phyloP scores from a whole-genome alignment of 2,329 filamentous ascomycete genomes.

The Bisporella sp. region DNA sequence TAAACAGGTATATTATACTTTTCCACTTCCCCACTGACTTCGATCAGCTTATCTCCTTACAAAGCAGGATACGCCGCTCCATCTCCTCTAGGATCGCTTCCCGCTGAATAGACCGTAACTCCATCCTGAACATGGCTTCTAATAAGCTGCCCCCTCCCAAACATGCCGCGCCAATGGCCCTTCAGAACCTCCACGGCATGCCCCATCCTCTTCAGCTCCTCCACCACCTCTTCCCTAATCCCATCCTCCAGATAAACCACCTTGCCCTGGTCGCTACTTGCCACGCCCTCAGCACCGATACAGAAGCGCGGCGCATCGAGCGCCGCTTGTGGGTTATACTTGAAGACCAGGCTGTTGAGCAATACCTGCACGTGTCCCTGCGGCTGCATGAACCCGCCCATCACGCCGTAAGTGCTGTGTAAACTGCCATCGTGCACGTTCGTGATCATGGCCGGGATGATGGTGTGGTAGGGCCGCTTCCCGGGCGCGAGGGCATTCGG shows the following conservation, averaged over 20 bases:
- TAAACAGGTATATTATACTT: too few species aligned
- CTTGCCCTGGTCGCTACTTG: slow-evolving; percentile 48
- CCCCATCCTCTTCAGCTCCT: slow-evolving; percentile 61
- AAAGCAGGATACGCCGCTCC: slow-evolving; percentile 54
- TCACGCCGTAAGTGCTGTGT: slow-evolving; percentile 87
- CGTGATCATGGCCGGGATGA: slow-evolving; percentile 88
- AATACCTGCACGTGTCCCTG: slow-evolving; percentile 94
- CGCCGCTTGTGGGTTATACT: slow-evolving; percentile 76
- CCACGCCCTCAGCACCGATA: slow-evolving; percentile 64
- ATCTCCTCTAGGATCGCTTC: slow-evolving; percentile 83
- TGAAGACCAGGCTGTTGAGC: slow-evolving; percentile 80
- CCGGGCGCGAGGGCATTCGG: slow-evolving; percentile 74
- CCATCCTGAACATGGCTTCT: slow-evolving; percentile 70
- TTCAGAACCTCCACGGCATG: slow-evolving; percentile 65
- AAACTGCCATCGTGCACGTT: slow-evolving; percentile 66
- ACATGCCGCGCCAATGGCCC: slow-evolving; percentile 60
- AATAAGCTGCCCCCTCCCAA: slow-evolving; percentile 85
- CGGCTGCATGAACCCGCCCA: slow-evolving; percentile 98
- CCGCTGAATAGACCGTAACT: slow-evolving; percentile 72
- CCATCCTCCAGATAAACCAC: slow-evolving; percentile 79
- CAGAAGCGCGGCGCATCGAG: slow-evolving; percentile 89
- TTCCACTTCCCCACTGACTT: too few species aligned
- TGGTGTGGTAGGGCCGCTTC: slow-evolving; percentile 95
- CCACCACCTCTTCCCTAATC: slow-evolving; percentile 59
- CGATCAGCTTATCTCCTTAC: background rate